These are phyloP conservation scores for Blepharisma japonicum DNA, from an alignment of 73 alveolate genomes.

Conservation along the genomic window DNA sequence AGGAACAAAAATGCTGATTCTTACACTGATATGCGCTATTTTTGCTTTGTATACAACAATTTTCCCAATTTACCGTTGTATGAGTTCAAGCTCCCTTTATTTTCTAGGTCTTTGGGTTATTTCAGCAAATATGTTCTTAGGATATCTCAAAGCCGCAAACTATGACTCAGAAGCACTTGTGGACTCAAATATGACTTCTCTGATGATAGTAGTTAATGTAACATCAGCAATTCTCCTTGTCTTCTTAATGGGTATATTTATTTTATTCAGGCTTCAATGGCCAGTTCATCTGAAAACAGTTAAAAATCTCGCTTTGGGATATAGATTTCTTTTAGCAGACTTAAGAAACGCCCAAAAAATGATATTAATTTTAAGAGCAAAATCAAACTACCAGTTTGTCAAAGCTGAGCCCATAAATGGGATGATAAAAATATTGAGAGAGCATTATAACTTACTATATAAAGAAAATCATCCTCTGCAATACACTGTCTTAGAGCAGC, in stretches of 20 bases:
- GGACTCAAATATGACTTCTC: neutral
- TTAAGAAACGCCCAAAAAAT: neutral
- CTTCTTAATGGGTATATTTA: neutral
- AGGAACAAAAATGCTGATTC: neutral
- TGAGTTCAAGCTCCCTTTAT: neutral
- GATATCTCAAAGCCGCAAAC: neutral
- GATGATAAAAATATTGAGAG: neutral
- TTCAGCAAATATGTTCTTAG: neutral
- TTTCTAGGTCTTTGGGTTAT: neutral
- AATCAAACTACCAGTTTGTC: neutral
- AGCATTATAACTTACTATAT: neutral
- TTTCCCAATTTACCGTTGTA: neutral
- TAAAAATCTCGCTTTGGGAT: neutral
- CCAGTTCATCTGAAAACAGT: neutral
- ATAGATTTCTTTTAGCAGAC: neutral
- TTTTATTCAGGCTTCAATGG: neutral
- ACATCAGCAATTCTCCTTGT: neutral
- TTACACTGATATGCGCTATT: neutral
- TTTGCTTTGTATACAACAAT: constrained; percentile 5
- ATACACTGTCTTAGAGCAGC: neutral
- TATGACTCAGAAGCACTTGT: neutral
- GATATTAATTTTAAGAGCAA: neutral
- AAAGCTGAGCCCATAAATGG: neutral
- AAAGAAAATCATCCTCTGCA: neutral
- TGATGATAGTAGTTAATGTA: neutral